Evolutionary conservation across 495 filamentous ascomycete species (phyloP).

Genomic region (Penicillium parvum): DNA sequence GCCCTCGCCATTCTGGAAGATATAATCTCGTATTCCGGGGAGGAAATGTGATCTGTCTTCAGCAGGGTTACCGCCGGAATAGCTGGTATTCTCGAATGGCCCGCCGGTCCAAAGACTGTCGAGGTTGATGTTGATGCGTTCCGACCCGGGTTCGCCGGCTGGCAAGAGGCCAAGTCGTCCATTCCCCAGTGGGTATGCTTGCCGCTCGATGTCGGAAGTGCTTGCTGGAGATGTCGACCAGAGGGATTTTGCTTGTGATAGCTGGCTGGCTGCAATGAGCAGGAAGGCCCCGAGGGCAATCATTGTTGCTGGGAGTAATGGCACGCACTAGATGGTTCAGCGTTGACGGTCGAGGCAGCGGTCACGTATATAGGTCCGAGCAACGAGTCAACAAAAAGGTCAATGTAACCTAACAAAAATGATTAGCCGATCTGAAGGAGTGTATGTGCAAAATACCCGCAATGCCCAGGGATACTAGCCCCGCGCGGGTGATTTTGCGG

Average conservation of each 20-base stretch:
- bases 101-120: constrained; percentile 45
- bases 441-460: neutral
- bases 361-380: neutral
- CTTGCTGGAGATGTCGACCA: constrained; percentile 23
- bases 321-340: neutral
- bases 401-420: neutral
- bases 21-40: constrained; percentile 37
- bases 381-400: neutral
- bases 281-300: neutral
- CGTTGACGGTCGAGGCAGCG: neutral
- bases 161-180: constrained; percentile 37
- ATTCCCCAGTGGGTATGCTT: constrained; percentile 35
- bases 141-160: constrained; percentile 30
- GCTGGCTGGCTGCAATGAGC: neutral
- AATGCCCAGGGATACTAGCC: neutral
- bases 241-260: constrained; percentile 3
- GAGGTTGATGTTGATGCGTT: constrained; percentile 40
- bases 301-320: neutral
- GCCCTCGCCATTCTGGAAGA: constrained; percentile 45
- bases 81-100: constrained; percentile 36
- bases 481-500: neutral
- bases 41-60: constrained; percentile 28
- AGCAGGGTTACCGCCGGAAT: constrained; percentile 44
- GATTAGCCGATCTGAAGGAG: neutral
- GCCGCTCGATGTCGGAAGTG: constrained; percentile 18